Conservation (phyloP, 2,329 filamentous ascomycete genomes). For the Elsinoe necatrix region DNA sequence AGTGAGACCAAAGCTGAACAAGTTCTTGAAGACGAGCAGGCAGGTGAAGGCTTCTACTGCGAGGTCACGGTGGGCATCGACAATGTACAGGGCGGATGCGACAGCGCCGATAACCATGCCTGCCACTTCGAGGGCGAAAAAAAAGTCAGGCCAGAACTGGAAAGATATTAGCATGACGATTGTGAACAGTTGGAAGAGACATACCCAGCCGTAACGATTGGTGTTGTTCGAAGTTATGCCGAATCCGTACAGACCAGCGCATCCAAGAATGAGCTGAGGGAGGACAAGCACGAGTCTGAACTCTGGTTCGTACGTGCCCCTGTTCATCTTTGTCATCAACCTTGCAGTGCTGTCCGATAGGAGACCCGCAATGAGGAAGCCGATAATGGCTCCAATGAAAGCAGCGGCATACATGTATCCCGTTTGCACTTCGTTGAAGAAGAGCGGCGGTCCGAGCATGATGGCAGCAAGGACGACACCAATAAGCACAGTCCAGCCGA, state of each 20-base stretch:
- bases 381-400: slow-evolving; percentile 72
- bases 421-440: slow-evolving; percentile 70
- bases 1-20: slow-evolving; percentile 80
- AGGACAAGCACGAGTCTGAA: slow-evolving; percentile 77
- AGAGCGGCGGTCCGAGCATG: slow-evolving; percentile 71
- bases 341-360: slow-evolving; percentile 66
- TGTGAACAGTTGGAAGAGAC: not conserved
- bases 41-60: slow-evolving; percentile 84
- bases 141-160: slow-evolving; percentile 60
- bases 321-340: slow-evolving; percentile 63
- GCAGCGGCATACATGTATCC: slow-evolving; percentile 84
- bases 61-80: slow-evolving; percentile 83
- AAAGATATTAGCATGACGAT: not conserved
- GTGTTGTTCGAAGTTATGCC: slow-evolving; percentile 60
- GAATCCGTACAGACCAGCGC: slow-evolving; percentile 75
- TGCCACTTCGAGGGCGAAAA: slow-evolving; percentile 74
- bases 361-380: slow-evolving; percentile 66
- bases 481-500: slow-evolving; percentile 93
- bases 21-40: slow-evolving; percentile 87
- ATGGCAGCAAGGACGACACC: slow-evolving; percentile 74
- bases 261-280: slow-evolving; percentile 70
- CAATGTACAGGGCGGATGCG: slow-evolving; percentile 75
- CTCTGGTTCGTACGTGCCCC: slow-evolving; percentile 81
- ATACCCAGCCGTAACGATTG: slow-evolving; percentile 53
- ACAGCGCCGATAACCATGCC: slow-evolving; percentile 92